Evolutionary conservation across 495 filamentous ascomycete genomes (phyloP).

Genomic region (Xylaria intraflava): DNA sequence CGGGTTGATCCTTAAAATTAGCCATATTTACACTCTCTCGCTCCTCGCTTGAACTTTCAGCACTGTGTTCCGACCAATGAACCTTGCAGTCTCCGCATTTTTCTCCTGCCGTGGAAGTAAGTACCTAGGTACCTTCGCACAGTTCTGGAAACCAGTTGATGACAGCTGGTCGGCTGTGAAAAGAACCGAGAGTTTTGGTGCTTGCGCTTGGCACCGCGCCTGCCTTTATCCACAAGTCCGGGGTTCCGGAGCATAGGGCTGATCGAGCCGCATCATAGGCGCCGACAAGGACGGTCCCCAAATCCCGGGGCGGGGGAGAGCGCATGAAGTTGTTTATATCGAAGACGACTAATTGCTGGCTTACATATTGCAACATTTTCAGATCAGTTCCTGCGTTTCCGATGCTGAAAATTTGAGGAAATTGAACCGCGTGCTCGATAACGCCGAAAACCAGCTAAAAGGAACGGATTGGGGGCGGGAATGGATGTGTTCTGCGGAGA

Average conservation of each 20-base stretch:
- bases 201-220: constrained; percentile 10
- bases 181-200: constrained; percentile 1
- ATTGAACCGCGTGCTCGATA: constrained; percentile 10
- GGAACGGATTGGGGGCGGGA: neutral
- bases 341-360: constrained; percentile 18
- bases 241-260: constrained; percentile 25
- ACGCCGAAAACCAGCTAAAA: constrained; percentile 2
- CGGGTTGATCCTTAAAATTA: too few relatives aligned
- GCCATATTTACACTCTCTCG: too few relatives aligned
- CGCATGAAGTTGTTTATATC: constrained; percentile 19
- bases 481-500: neutral
- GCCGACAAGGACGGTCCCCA: constrained; percentile 28
- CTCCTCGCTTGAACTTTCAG: too few relatives aligned
- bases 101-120: too few relatives aligned
- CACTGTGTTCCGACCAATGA: too few relatives aligned
- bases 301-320: constrained; percentile 15
- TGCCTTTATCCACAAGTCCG: constrained; percentile 23
- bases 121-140: neutral
- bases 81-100: too few relatives aligned
- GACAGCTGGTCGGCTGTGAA: constrained; percentile 4
- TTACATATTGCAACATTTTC: constrained; percentile 10
- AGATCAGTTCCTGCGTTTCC: neutral
- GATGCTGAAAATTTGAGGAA: constrained; percentile 17
- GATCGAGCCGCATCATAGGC: constrained; percentile 32
- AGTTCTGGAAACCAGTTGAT: too few relatives aligned